Base-by-base conservation (phyloP, 2,329 filamentous ascomycete genomes). In the Venturia aucupariae region DNA sequence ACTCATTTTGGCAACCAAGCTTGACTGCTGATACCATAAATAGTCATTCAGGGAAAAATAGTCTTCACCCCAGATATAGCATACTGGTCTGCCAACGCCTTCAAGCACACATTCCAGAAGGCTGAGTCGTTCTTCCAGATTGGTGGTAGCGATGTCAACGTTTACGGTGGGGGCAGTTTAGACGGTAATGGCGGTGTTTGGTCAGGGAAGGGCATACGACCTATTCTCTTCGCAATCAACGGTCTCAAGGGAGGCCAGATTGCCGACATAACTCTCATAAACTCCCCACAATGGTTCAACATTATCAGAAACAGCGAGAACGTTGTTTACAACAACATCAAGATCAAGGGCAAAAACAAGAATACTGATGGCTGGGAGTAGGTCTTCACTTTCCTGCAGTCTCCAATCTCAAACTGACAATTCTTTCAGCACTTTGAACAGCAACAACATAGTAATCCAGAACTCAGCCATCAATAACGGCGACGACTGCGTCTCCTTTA, bases 401-500 rank as follows among this genome's bases (percentile, higher is more conserved):
- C 38, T 39, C 11, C 2, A 17, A 32, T 15, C 2, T 57, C 30
- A n/a, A 22, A 38, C 39, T 39, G 22, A 54, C 38, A 13, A 11
- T 17, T 11, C n/a, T 22, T 32, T 39, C 19, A 55, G 62, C 48
- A 86, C 82, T 0, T 86, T 88, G 70, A 82, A 85, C 8, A 84
- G 82, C 15, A 75, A 79, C 30, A 81, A 83, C 61, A 79, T 90
- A 42, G 82, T 86, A 0, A 88, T 90, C 42, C 86, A 89, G 69
- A 84, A 89, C 71, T 88, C 84, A 0, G 73, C 82, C 32, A 82
- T 86, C 67, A 79, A 83, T 72, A 88, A 88, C 68, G 84, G 84
- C 42, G 86, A 89, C 71, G 85, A 90, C 71, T 90, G 88, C 66
- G 85, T 90, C 15, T 86, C 86, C 0, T 90, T 90, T 80, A 90